Evolutionary conservation across 1,284 basidiomycete genomes (phyloP).

Genomic region (Malassezia globosa): DNA sequence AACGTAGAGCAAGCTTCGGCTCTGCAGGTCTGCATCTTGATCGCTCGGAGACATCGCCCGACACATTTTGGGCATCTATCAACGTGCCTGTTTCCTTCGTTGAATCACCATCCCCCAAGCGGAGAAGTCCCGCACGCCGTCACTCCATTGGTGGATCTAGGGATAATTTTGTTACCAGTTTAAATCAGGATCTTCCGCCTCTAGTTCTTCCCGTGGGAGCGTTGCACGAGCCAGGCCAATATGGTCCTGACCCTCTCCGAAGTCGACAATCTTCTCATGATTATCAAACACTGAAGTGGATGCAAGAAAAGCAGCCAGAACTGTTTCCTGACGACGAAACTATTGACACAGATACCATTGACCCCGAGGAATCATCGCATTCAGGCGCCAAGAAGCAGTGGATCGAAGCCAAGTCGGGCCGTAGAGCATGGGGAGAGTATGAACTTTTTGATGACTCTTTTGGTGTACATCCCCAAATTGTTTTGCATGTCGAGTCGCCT

Average conservation of each 20-base stretch:
- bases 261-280: neutral
- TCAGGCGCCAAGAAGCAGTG: conserved; percentile 17
- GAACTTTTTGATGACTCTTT: conserved; percentile 29
- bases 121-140: neutral
- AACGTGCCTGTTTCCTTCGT: neutral
- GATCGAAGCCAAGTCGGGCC: conserved; percentile 36
- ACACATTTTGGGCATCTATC: conserved; percentile 5
- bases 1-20: neutral
- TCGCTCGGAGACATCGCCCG: conserved; percentile 4
- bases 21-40: neutral
- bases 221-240: neutral
- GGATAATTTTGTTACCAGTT: neutral
- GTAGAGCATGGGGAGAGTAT: conserved; percentile 48
- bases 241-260: too few species aligned
- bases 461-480: conserved; percentile 2
- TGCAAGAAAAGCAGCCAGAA: conserved; percentile 1
- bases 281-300: neutral
- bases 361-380: neutral
- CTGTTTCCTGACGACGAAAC: conserved; percentile 7
- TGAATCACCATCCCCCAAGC: neutral
- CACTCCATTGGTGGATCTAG: neutral
- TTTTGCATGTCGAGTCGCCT: conserved; percentile 10
- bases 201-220: neutral
- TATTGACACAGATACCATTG: neutral
- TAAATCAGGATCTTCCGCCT: neutral